Percentiles rank a stretch among this genome's conserved stretches.
Evolutionary conservation across 768 basidiomycete genomes (phyloP).

Genomic region (Gymnopilus dilepis): DNA sequence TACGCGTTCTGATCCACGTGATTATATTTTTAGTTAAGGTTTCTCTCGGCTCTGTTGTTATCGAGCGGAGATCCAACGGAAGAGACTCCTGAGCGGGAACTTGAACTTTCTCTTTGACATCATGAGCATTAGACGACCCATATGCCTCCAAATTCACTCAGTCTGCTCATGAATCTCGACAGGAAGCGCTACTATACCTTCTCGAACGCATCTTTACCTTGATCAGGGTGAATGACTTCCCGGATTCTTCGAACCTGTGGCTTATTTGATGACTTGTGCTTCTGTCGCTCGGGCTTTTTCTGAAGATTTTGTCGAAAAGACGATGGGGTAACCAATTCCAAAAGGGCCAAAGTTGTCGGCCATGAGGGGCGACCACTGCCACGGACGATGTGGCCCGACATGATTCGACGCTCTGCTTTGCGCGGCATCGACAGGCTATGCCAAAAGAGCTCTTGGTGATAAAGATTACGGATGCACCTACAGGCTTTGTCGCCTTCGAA

Average conservation of each 20-base stretch:
- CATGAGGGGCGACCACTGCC: slow-evolving; percentile 6
- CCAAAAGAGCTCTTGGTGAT: not conserved
- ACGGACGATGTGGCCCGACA: not conserved
- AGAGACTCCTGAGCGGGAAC: not conserved
- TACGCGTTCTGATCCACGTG: slow-evolving; percentile 3
- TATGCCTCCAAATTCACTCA: not conserved
- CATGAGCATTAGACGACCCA: not conserved
- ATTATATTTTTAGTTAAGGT: slow-evolving; percentile 1
- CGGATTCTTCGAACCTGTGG: not conserved
- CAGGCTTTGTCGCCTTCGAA: not conserved
- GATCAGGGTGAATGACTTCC: not conserved
- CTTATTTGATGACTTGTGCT: slow-evolving; percentile 5
- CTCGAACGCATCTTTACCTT: not conserved
- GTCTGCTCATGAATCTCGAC: not conserved
- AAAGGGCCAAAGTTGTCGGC: slow-evolving; percentile 10
- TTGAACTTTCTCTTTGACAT: not conserved
- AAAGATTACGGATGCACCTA: not conserved
- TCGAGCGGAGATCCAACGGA: not conserved
- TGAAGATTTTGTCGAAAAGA: slow-evolving; percentile 2
- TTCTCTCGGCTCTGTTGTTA: not conserved
- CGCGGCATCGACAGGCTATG: not conserved
- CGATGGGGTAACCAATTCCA: slow-evolving; percentile 8
- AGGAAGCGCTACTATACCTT: not conserved
- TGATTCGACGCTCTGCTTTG: not conserved
- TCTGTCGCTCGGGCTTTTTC: slow-evolving; percentile 6